Conservation (phyloP, 176 grass and related monocot species). For the Puya raimondii region DNA sequence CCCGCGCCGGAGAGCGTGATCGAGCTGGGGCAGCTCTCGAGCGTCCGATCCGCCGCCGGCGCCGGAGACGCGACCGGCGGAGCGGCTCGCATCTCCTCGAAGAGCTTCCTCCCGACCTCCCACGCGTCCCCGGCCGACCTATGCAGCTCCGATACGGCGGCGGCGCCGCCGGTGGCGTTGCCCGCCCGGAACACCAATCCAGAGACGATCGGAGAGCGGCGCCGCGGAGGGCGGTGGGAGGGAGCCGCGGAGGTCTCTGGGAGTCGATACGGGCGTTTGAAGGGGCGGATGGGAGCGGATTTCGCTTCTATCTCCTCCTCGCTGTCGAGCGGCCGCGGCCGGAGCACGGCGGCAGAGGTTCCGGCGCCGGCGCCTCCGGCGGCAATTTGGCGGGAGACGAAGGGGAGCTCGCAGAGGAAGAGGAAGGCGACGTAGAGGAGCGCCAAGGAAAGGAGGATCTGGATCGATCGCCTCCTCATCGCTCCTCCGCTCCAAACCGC, state of each 20-base stretch:
- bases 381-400: slow-evolving; percentile 10
- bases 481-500: neutral
- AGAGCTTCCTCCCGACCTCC: slow-evolving; percentile 22
- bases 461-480: slow-evolving; percentile 19
- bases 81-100: slow-evolving; percentile 26
- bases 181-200: neutral
- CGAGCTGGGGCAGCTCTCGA: slow-evolving; percentile 40
- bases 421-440: slow-evolving; percentile 33
- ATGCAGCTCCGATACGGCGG: slow-evolving; percentile 21
- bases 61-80: slow-evolving; percentile 4
- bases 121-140: slow-evolving; percentile 35
- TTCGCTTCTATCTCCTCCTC: slow-evolving; percentile 21
- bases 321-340: slow-evolving; percentile 14
- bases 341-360: neutral
- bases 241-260: neutral
- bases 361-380: neutral
- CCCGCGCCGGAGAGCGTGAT: slow-evolving; percentile 25
- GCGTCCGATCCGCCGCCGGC: slow-evolving; percentile 14
- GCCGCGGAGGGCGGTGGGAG: neutral
- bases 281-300: slow-evolving; percentile 25
- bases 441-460: slow-evolving; percentile 18
- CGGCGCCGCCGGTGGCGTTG: neutral
- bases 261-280: slow-evolving; percentile 22
- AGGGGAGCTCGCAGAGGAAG: slow-evolving; percentile 33
- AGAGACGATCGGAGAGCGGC: neutral